These are phyloP conservation scores for Kluyveromyces lactis DNA, from an alignment of 805 yeast genomes.

Conservation along the genomic window DNA sequence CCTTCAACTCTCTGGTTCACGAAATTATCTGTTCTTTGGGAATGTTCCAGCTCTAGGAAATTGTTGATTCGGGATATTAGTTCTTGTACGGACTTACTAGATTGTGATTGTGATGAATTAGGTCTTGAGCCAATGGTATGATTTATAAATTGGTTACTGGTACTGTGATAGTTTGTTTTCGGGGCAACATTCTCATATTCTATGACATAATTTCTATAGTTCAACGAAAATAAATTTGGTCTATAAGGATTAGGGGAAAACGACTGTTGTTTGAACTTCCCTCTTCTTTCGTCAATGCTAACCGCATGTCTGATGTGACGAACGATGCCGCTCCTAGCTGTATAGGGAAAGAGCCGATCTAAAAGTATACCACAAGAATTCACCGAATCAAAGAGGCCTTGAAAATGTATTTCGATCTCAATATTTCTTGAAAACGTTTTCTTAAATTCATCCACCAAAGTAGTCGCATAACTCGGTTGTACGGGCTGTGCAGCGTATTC, in stretches of 20 bases:
- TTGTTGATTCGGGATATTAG: constrained; percentile 4
- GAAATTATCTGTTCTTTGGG: constrained; percentile 1
- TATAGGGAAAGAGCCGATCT: constrained; percentile 51
- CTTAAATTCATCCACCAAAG: constrained; percentile 45
- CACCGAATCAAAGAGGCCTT: constrained; percentile 66
- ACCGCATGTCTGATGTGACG: constrained; percentile 60
- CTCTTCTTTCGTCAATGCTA: constrained; percentile 58
- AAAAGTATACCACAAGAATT: constrained; percentile 56
- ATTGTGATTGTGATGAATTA: constrained; percentile 1
- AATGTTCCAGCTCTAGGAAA: constrained; percentile 2
- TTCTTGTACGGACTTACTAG: constrained; percentile 2
- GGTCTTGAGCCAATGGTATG: constrained; percentile 1
- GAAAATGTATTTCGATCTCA: constrained; percentile 40
- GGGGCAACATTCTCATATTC: neutral
- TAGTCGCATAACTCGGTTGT: constrained; percentile 34
- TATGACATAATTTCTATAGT: constrained; percentile 8
- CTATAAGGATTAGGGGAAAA: constrained; percentile 37
- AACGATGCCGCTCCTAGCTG: constrained; percentile 42
- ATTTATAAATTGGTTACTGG: constrained; percentile 1
- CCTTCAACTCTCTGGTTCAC: constrained; percentile 7
- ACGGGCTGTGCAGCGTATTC: constrained; percentile 50
- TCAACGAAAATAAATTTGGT: constrained; percentile 23
- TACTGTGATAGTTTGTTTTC: neutral
- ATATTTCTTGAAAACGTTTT: constrained; percentile 42
- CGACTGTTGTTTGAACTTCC: constrained; percentile 51